Percentiles rank a stretch among this genome's conserved stretches.
phyloP scores from a whole-genome alignment of 1,284 basidiomycete species.

The Trichosporon faecale region DNA sequence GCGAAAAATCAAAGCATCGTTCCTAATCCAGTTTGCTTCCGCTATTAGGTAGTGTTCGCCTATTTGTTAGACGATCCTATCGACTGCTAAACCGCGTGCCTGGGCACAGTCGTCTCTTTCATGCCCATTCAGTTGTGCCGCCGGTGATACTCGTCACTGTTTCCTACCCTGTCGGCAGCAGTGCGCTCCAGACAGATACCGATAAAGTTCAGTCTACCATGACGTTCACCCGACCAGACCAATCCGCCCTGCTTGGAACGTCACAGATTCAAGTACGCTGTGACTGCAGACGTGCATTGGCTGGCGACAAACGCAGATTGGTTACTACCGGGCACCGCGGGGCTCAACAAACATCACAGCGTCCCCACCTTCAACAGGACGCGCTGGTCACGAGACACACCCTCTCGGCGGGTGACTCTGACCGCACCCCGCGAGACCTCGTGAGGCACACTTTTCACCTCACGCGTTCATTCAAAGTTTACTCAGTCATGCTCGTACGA shows the following conservation, averaged over 20 bases:
- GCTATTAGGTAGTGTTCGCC: conserved; percentile 6
- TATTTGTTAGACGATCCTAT: neutral
- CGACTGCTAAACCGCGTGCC: too few species aligned
- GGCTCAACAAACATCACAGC: neutral
- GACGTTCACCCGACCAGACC: neutral
- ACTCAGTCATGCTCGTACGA: too few species aligned
- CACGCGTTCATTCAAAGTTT: too few species aligned
- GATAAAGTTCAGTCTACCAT: neutral
- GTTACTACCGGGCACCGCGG: too few species aligned
- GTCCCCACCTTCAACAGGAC: neutral
- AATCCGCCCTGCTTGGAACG: neutral
- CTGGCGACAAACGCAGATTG: neutral
- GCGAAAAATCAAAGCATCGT: neutral
- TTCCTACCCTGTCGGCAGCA: neutral
- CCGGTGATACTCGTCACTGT: neutral
- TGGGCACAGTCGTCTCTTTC: neutral
- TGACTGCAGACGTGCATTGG: neutral
- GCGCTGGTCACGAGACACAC: neutral
- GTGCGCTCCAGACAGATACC: neutral
- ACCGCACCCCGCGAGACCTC: too few species aligned
- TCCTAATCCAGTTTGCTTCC: neutral
- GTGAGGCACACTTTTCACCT: too few species aligned
- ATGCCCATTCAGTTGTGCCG: conserved; percentile 5
- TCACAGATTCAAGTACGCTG: neutral
- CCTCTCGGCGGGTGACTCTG: neutral